Conservation (phyloP, 1,284 basidiomycete species). For the Rhodotorula sp. region DNA sequence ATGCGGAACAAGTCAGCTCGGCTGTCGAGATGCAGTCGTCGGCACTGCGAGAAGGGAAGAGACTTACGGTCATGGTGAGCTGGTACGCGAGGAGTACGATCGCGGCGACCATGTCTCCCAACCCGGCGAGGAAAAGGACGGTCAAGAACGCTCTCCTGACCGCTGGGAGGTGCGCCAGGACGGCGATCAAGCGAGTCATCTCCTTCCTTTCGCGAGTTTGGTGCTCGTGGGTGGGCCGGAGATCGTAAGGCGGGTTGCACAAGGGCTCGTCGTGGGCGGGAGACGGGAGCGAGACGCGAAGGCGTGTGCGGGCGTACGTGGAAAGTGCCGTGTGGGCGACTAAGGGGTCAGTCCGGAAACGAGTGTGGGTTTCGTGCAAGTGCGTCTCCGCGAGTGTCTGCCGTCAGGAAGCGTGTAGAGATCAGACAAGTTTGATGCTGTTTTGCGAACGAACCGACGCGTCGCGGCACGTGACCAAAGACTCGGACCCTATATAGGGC, state of each 20-base stretch:
- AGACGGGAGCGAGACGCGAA: background rate
- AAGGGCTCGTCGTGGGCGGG: background rate
- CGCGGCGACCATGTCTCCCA: slow-evolving; percentile 15
- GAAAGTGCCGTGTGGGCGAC: slow-evolving; percentile 30
- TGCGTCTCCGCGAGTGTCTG: too few species aligned
- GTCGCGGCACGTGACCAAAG: background rate
- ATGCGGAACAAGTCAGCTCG: background rate
- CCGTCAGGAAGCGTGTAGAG: too few species aligned
- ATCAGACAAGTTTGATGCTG: background rate
- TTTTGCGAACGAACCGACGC: background rate
- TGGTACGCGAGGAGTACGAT: slow-evolving; percentile 33
- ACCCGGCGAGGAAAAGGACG: slow-evolving; percentile 6
- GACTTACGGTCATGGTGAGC: slow-evolving; percentile 15
- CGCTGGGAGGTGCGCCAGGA: slow-evolving; percentile 12
- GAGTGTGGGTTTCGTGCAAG: background rate
- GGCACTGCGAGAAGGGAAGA: background rate
- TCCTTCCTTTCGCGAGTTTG: too few species aligned
- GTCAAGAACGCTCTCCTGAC: slow-evolving; percentile 4
- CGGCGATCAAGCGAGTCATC: slow-evolving; percentile 1
- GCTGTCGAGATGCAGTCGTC: background rate
- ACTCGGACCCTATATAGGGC: too few species aligned
- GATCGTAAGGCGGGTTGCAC: background rate
- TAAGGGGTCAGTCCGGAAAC: slow-evolving; percentile 15
- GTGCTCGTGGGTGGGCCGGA: background rate
- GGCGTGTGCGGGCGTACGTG: background rate